A percentile compares a stretch with the other conserved stretches of the same genome.
phyloP scores from a whole-genome alignment of 2,329 filamentous ascomycete genomes.

The Penicillium sp. region DNA sequence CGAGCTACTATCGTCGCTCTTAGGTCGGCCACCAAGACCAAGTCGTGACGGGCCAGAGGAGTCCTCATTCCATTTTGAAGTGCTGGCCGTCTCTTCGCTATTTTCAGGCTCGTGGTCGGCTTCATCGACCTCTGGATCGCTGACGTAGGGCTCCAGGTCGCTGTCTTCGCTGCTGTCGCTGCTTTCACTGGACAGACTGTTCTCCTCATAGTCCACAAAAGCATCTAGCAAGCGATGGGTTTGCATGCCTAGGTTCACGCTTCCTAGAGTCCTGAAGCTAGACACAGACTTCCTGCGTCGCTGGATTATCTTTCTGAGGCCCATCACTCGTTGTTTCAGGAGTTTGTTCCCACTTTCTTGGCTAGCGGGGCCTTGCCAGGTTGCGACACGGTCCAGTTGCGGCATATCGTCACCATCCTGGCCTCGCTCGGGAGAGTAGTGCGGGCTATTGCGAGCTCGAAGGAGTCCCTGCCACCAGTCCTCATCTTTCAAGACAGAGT shows the following conservation, averaged over 20 bases:
- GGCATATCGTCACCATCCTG: constrained; percentile 19
- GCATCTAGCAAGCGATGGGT: constrained; percentile 70
- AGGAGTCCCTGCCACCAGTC: constrained; percentile 73
- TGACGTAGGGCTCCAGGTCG: constrained; percentile 44
- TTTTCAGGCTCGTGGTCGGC: constrained; percentile 15
- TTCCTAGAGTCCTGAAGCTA: constrained; percentile 52
- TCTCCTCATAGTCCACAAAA: constrained; percentile 55
- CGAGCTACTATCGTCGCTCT: constrained; percentile 17
- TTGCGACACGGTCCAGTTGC: constrained; percentile 45
- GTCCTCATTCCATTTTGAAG: constrained; percentile 2
- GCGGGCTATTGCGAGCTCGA: constrained; percentile 19
- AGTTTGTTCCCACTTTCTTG: constrained; percentile 51
- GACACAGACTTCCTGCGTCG: constrained; percentile 54
- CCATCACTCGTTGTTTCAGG: constrained; percentile 54
- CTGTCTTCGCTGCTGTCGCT: constrained; percentile 45
- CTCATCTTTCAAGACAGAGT: constrained; percentile 68
- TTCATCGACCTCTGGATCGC: constrained; percentile 38
- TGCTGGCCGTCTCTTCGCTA: constrained; percentile 2
- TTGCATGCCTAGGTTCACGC: constrained; percentile 71
- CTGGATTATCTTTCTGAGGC: constrained; percentile 63
- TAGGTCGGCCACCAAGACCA: constrained; percentile 3
- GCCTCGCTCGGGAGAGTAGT: constrained; percentile 16
- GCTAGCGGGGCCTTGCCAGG: constrained; percentile 57
- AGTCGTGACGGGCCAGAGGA: constrained; percentile 6
- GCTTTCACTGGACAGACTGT: constrained; percentile 50